These are phyloP conservation scores for Xylaria venustula DNA, from an alignment of 495 filamentous ascomycete genomes.

Conservation along the genomic window DNA sequence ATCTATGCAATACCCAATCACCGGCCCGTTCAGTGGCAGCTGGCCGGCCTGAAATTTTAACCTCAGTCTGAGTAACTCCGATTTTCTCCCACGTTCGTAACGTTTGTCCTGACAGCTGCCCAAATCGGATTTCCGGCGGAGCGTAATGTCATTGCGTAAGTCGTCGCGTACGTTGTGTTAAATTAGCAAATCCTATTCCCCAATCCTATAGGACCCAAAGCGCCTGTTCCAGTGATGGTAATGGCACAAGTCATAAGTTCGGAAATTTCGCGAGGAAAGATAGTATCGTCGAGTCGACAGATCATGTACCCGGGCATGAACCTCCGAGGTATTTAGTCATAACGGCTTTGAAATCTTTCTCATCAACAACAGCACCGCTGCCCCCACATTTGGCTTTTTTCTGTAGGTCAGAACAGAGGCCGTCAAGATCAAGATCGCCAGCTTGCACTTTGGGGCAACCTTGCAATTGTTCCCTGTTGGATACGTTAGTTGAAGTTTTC, in stretches of 20 bases:
- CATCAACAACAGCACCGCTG: constrained; percentile 83
- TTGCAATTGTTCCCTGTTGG: constrained; percentile 82
- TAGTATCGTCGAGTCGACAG: background rate
- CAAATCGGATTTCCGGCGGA: background rate
- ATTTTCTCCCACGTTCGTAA: background rate
- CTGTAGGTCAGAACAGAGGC: constrained; percentile 87
- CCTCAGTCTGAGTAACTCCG: constrained; percentile 6
- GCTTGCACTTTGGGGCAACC: constrained; percentile 80
- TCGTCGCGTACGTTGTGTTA: background rate
- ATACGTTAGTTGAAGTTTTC: constrained; percentile 9
- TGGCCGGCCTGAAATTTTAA: constrained; percentile 6
- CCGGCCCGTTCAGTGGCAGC: background rate
- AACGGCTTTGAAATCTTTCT: constrained; percentile 82
- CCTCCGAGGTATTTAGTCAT: constrained; percentile 56
- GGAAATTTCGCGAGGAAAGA: background rate
- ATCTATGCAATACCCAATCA: background rate
- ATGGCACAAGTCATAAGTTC: constrained; percentile 7
- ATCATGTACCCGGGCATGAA: constrained; percentile 13
- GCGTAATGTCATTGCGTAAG: background rate
- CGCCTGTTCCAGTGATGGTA: background rate
- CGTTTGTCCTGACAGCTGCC: background rate
- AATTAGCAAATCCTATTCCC: background rate
- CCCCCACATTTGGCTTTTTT: constrained; percentile 96
- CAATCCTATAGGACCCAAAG: constrained; percentile 1
- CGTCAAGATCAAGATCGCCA: constrained; percentile 89